Conservation (phyloP, 257 asterid species). For the Solanum paucissectum region DNA sequence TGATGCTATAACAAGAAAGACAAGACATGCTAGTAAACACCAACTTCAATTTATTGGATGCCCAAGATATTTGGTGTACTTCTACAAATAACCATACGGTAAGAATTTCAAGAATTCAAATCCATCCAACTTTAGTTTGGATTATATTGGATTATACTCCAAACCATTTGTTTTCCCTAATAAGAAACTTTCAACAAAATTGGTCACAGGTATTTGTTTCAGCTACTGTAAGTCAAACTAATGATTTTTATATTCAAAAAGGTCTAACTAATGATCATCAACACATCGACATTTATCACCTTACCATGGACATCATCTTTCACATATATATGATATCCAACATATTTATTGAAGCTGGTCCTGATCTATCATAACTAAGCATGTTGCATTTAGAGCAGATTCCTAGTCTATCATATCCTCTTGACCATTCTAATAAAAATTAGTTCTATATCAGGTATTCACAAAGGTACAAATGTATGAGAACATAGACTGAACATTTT, state of each 20-base stretch:
- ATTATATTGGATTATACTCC: neutral
- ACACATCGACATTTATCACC: neutral
- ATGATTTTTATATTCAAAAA: neutral
- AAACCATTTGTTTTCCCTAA: neutral
- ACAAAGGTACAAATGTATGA: neutral
- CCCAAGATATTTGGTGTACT: neutral
- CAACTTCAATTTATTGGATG: neutral
- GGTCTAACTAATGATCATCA: neutral
- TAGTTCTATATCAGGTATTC: neutral
- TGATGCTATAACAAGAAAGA: neutral
- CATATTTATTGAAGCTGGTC: neutral
- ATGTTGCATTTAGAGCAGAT: neutral
- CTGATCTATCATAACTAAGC: neutral
- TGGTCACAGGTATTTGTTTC: neutral
- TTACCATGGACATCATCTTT: neutral
- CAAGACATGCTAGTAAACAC: neutral
- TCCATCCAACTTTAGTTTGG: neutral
- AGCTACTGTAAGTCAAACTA: neutral
- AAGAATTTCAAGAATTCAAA: neutral
- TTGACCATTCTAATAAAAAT: neutral
- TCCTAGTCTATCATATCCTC: neutral
- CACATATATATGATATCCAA: neutral
- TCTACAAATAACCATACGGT: neutral
- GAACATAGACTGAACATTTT: neutral
- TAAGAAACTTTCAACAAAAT: neutral